These are phyloP conservation scores for Byssoonygena ceratinophila DNA, from an alignment of 2,329 filamentous ascomycete genomes.

Conservation along the genomic window DNA sequence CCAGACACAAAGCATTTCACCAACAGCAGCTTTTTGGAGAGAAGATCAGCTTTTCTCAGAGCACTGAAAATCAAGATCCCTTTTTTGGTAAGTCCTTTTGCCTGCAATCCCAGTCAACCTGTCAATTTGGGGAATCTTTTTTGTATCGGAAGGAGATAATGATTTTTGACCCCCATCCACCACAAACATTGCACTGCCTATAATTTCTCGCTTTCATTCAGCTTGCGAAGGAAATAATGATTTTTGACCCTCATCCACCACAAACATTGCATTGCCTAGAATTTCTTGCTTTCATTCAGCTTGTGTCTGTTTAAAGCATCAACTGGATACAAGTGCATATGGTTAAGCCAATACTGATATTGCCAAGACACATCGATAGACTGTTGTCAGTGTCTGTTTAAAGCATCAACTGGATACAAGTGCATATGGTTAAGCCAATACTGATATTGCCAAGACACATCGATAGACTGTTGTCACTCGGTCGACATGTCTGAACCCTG, in stretches of 20 bases:
- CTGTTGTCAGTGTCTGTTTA: neutral
- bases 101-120: neutral
- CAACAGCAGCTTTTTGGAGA: neutral
- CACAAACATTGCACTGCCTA: no score
- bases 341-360: neutral
- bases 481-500: constrained; percentile 7
- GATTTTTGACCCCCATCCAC: no score
- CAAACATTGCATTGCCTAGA: no score
- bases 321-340: neutral
- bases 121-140: neutral
- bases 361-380: neutral
- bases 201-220: no score
- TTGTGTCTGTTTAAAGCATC: no score
- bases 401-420: neutral
- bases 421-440: neutral
- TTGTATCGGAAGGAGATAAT: no score
- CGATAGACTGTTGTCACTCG: neutral
- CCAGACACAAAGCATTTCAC: neutral
- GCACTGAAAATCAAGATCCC: neutral
- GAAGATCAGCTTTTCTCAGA: neutral
- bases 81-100: neutral
- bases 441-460: neutral
- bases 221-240: no score
- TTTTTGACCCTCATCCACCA: no score
- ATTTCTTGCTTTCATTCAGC: no score